phyloP scores from a whole-genome alignment of 2,329 filamentous ascomycete species.

The Polychaeton citri region DNA sequence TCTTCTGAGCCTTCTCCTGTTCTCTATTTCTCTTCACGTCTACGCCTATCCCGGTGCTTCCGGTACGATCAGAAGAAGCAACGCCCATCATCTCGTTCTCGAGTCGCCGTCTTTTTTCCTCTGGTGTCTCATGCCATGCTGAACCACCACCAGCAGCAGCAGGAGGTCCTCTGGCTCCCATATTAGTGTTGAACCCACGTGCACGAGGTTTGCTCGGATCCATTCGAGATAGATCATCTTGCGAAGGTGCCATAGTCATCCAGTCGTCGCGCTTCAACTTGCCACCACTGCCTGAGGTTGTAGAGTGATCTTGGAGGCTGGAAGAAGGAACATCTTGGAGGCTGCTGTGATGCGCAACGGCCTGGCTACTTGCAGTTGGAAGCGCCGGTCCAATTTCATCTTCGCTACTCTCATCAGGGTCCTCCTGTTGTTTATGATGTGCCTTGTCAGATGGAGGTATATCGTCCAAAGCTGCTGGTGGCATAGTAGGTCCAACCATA shows the following conservation, averaged over 20 bases:
- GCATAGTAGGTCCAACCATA: constrained; percentile 43
- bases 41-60: constrained; percentile 17
- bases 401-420: constrained; percentile 26
- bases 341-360: constrained; percentile 8
- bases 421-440: constrained; percentile 11
- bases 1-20: constrained; percentile 36
- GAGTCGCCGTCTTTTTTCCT: constrained; percentile 69
- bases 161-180: constrained; percentile 35
- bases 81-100: constrained; percentile 74
- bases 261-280: constrained; percentile 57
- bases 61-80: constrained; percentile 26
- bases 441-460: constrained; percentile 25
- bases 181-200: constrained; percentile 68
- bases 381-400: constrained; percentile 34
- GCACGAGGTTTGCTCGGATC: constrained; percentile 76
- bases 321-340: too few species aligned
- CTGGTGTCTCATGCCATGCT: constrained; percentile 85
- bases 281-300: too few species aligned
- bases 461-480: constrained; percentile 36
- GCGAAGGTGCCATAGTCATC: constrained; percentile 38
- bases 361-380: too few species aligned
- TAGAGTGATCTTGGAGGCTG: too few species aligned
- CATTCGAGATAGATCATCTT: constrained; percentile 44
- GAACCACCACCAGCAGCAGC: constrained; percentile 32
- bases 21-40: constrained; percentile 15